Evolutionary conservation across 2,329 filamentous ascomycete species (phyloP), one percentile per base, ranked within the genome.

Genomic region (Ceratocystis destructans): DNA sequence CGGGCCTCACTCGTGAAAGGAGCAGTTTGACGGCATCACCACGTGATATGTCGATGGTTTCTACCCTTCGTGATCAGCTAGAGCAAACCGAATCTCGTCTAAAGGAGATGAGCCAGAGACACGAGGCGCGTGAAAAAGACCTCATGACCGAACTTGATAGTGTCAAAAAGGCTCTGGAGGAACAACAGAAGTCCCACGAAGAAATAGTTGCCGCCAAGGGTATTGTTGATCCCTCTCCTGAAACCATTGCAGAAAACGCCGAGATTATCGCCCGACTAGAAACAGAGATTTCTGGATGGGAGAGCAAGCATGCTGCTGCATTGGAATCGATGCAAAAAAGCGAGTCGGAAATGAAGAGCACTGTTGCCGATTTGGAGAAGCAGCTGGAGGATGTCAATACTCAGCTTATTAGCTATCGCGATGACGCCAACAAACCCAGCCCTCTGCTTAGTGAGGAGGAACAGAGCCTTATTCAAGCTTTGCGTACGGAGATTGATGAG

Each of bases 11-110:
- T 2, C 87, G 94, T 65, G 95, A 99, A 76, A 83, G 95, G 68
- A 93, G 90, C 2, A 96, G 91, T 76, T 82, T 96, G 77, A 90
- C 93, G 74, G 83, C 74, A 1, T 88, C 88, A 28, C 88, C 91
- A 6, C 87, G 96, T 73, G 94, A 99, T 73, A 95, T 96, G 74
- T 92, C 90, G 0, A 86, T 96, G 70, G 87, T 97, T 41, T 88
- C 90, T 3, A 87, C 87, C 17, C 84, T 99, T 78, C 88, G 89
- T 68, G 89, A 95, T 69, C 91, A 96, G 75, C 82, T 99, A 4
- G 84, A 92, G 72, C 86, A 90, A 74, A 95, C 87, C 71, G 92
- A 97, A 75, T 87, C 83, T 70, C 86, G 93, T 73, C 86, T 96
- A 69, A 82, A 82, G 68, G 79, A 84, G 64, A 81, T 96, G 72